phyloP scores from a whole-genome alignment of 352 stramenopile genomes.

The Pythium scleroteichum region DNA sequence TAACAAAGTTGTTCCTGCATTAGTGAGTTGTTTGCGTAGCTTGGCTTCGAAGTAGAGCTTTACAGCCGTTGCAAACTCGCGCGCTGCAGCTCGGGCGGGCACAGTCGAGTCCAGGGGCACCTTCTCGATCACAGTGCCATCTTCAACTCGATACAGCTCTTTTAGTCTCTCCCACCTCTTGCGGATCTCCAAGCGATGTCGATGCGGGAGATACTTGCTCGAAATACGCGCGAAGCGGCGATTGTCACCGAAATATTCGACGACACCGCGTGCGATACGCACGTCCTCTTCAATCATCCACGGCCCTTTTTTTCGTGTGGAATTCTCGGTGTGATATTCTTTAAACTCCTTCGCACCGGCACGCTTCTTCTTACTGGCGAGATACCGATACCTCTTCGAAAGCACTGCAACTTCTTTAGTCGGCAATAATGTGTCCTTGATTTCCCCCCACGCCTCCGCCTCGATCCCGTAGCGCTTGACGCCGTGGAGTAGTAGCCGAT shows the following conservation, averaged over 20 bases:
- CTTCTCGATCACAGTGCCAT: constrained; percentile 19
- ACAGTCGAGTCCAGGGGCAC: neutral
- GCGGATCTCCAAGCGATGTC: constrained; percentile 59
- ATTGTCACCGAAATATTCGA: constrained; percentile 65
- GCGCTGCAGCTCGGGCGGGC: constrained; percentile 22
- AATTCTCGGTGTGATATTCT: constrained; percentile 46
- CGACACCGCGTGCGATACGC: constrained; percentile 64
- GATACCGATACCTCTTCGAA: constrained; percentile 68
- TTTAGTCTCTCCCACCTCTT: constrained; percentile 61
- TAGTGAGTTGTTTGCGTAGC: constrained; percentile 12
- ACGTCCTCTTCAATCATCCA: constrained; percentile 86
- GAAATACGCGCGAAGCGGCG: constrained; percentile 61
- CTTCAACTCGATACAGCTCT: constrained; percentile 20
- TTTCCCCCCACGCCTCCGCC: constrained; percentile 57
- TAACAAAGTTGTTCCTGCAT: neutral
- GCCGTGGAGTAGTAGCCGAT: constrained; percentile 66
- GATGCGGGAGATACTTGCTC: constrained; percentile 65
- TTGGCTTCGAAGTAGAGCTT: constrained; percentile 48
- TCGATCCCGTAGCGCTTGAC: constrained; percentile 61
- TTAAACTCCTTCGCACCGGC: constrained; percentile 57
- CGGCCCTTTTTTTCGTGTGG: constrained; percentile 35
- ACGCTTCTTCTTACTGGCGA: constrained; percentile 54
- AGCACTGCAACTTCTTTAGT: constrained; percentile 51
- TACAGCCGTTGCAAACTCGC: constrained; percentile 53
- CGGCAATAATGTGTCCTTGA: constrained; percentile 64